Evolutionary conservation across 2,329 filamentous ascomycete species (phyloP).

Genomic region (Colletotrichum sublineola): DNA sequence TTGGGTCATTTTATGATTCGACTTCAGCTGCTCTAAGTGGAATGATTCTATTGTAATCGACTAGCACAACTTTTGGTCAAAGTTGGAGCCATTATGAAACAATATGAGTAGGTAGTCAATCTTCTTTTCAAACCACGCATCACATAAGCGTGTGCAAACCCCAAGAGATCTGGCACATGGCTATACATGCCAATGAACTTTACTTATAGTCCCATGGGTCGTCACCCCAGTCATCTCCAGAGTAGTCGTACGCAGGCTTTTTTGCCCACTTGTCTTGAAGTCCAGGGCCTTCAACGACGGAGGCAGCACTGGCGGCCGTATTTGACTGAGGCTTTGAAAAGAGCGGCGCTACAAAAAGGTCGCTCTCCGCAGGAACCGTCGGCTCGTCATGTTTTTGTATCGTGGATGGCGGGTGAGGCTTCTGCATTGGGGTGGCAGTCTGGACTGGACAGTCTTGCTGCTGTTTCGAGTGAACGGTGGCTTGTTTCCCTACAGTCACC

Average conservation of each 20-base stretch:
- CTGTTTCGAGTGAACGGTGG: too few relatives aligned
- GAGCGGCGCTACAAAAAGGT: slow-evolving; percentile 24
- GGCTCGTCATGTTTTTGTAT: not conserved
- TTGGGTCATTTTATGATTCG: not conserved
- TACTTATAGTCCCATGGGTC: slow-evolving; percentile 41
- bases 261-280: slow-evolving; percentile 45
- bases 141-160: not conserved
- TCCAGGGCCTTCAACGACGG: not conserved
- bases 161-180: too few relatives aligned
- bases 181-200: not conserved
- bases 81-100: not conserved
- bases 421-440: not conserved
- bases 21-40: not conserved
- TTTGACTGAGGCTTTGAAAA: slow-evolving; percentile 24
- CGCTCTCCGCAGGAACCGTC: not conserved
- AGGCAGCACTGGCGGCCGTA: not conserved
- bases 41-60: too few relatives aligned
- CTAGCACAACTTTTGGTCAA: not conserved
- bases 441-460: not conserved
- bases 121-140: too few relatives aligned
- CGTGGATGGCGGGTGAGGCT: not conserved
- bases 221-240: slow-evolving; percentile 48
- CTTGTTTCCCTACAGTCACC: slow-evolving; percentile 34
- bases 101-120: not conserved
- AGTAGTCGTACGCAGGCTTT: slow-evolving; percentile 47